phyloP scores from a whole-genome alignment of 805 yeast genomes.

The Ogataea wickerhamii region DNA sequence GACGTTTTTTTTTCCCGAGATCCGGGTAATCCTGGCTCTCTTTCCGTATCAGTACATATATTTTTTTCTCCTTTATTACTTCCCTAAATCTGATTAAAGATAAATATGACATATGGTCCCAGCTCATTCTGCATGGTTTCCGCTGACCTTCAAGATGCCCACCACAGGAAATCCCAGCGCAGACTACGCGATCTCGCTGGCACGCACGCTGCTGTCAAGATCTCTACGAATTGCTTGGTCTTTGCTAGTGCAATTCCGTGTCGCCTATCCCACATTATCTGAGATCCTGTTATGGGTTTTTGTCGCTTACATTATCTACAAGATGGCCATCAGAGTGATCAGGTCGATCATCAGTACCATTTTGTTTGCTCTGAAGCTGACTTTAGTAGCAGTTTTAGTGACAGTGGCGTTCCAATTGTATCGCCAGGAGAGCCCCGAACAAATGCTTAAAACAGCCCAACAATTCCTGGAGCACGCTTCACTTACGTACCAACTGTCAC shows the following conservation, averaged over 20 bases:
- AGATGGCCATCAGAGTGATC: constrained; percentile 5
- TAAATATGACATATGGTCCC: no score
- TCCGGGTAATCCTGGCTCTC: no score
- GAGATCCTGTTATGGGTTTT: constrained; percentile 3
- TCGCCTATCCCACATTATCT: constrained; percentile 7
- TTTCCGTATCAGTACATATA: no score
- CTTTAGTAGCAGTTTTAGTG: constrained; percentile 1
- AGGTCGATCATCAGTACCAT: constrained; percentile 7
- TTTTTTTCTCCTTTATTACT: no score
- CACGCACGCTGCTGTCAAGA: not conserved
- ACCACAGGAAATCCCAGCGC: constrained; percentile 4
- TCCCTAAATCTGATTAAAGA: no score
- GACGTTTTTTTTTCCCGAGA: no score
- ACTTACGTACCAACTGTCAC: not conserved
- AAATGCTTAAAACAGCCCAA: constrained; percentile 1
- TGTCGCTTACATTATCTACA: constrained; percentile 2
- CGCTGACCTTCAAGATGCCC: not conserved
- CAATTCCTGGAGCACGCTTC: not conserved
- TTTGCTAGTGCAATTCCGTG: constrained; percentile 3
- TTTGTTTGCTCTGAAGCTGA: constrained; percentile 6
- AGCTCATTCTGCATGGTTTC: no score
- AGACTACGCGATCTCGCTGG: constrained; percentile 3
- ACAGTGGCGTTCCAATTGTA: constrained; percentile 4
- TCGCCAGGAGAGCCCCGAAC: constrained; percentile 1
- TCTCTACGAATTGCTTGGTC: not conserved